A percentile compares a stretch with the other conserved stretches of the same genome.
Conservation (phyloP, 1,284 basidiomycete genomes). For the Trichosporon inkin region DNA sequence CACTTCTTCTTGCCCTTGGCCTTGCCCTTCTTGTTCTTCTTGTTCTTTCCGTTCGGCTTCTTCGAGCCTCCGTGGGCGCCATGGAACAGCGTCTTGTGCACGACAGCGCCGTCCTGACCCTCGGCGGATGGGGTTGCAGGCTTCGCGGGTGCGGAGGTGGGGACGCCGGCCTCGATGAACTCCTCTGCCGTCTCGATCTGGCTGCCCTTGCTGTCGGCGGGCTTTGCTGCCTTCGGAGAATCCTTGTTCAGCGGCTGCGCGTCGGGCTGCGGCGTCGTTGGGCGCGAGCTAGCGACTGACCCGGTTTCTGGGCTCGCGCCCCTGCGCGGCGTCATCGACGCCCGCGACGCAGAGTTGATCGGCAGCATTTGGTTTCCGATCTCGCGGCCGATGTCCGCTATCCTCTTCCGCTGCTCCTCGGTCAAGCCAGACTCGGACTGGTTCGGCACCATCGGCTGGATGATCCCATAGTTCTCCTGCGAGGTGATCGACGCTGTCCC, state of each 20-base stretch:
- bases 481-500: not conserved
- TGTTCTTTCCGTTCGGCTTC: not conserved
- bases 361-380: conserved; percentile 24
- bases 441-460: not conserved
- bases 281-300: conserved; percentile 13
- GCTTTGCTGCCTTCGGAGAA: not conserved
- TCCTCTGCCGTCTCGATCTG: conserved; percentile 7
- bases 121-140: too few species aligned
- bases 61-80: not conserved
- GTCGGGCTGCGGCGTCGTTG: conserved; percentile 13
- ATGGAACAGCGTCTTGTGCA: conserved; percentile 23
- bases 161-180: conserved; percentile 1
- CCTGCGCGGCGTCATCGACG: conserved; percentile 11
- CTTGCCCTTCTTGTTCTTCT: not conserved
- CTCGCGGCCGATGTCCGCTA: conserved; percentile 23
- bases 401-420: conserved; percentile 14
- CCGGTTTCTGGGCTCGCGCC: not conserved
- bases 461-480: not conserved
- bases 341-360: conserved; percentile 20
- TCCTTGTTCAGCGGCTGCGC: not conserved
- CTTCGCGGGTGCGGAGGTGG: not conserved
- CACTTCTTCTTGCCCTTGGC: not conserved
- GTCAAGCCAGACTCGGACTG: conserved; percentile 13
- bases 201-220: conserved; percentile 5
- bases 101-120: conserved; percentile 10